Conservation (phyloP, 805 yeast genomes). For the Yamadazyma sp. region DNA sequence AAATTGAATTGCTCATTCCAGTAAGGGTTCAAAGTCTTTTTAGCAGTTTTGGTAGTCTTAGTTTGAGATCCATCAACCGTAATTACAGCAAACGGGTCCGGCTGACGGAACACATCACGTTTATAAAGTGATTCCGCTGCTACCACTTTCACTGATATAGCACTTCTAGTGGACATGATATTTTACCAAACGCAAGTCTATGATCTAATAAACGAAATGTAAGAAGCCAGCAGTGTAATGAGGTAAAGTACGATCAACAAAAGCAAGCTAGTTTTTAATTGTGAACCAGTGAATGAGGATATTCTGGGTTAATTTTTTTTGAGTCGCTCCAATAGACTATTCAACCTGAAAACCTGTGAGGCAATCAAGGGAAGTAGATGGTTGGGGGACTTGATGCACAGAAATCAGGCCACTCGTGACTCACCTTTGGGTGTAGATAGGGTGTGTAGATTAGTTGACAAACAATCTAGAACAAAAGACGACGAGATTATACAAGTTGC, state of each 20-base stretch:
- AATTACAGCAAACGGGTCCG: constrained; percentile 96
- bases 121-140: constrained; percentile 96
- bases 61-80: constrained; percentile 98
- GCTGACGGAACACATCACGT: constrained; percentile 91
- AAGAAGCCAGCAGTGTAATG: too few species aligned
- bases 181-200: constrained; percentile 1
- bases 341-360: too few species aligned
- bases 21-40: constrained; percentile 92
- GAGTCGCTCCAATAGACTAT: too few species aligned
- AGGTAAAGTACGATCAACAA: too few species aligned
- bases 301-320: too few species aligned
- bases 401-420: too few species aligned
- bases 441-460: too few species aligned
- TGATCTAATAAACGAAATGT: background rate
- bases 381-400: too few species aligned
- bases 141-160: constrained; percentile 69
- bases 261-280: too few species aligned
- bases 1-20: constrained; percentile 94
- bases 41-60: constrained; percentile 89
- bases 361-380: too few species aligned
- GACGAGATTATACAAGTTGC: constrained; percentile 1
- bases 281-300: too few species aligned
- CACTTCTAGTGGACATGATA: constrained; percentile 14
- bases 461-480: constrained; percentile 1
- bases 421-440: too few species aligned